phyloP scores from a whole-genome alignment of 169 alveolate genomes.

The Plasmodium vivax region DNA sequence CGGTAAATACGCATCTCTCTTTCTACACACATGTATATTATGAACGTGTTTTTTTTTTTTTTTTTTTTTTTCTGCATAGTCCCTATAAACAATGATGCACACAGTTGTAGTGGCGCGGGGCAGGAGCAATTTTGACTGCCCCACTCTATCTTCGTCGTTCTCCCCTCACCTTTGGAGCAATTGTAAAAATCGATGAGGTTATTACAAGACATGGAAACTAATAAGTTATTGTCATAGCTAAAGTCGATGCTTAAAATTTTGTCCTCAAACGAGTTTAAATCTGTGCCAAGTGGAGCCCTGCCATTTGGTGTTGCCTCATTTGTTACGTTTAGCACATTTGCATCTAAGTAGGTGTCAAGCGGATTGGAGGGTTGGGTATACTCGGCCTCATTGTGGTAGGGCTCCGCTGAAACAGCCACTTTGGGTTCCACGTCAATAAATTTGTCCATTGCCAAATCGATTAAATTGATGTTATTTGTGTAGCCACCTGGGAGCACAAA shows the following conservation, averaged over 20 bases:
- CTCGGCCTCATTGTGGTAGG: background rate
- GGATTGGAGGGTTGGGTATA: background rate
- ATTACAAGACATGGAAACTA: conserved; percentile 61
- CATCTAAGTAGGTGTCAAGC: conserved; percentile 1
- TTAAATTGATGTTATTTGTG: conserved; percentile 46
- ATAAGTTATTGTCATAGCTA: conserved; percentile 68
- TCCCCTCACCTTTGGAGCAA: conserved; percentile 60
- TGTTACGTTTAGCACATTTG: background rate
- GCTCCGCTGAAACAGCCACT: background rate
- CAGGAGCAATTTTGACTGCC: background rate
- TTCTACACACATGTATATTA: background rate
- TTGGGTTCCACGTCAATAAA: conserved; percentile 53
- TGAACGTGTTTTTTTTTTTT: background rate
- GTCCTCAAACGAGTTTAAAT: conserved; percentile 19
- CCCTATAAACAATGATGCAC: background rate
- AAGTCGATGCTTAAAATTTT: conserved; percentile 64
- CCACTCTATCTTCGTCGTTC: background rate
- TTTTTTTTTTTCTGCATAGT: background rate
- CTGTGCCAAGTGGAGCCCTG: background rate
- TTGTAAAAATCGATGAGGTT: conserved; percentile 71
- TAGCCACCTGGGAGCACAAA: conserved; percentile 27
- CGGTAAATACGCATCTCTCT: background rate
- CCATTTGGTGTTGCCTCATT: conserved; percentile 4
- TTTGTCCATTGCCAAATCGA: conserved; percentile 59
- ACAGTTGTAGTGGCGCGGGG: background rate